These are phyloP conservation scores for Tilletia caries DNA, from an alignment of 1,284 basidiomycete genomes.

Conservation along the genomic window DNA sequence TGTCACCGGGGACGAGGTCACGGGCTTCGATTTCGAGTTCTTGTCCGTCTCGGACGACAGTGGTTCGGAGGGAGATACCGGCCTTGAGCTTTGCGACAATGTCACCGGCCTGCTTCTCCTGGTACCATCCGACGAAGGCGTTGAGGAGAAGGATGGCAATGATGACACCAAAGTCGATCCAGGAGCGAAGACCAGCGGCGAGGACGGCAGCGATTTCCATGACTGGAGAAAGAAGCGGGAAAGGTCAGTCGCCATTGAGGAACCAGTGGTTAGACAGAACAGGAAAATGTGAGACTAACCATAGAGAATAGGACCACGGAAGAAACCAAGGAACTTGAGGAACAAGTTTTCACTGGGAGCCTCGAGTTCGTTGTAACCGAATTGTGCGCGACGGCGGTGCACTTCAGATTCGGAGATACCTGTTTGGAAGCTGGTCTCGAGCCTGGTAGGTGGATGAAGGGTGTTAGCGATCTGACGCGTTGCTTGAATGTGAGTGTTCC, in stretches of 20 bases:
- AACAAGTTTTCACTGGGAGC: slow-evolving; percentile 56
- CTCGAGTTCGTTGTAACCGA: slow-evolving; percentile 56
- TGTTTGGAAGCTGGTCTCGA: slow-evolving; percentile 58
- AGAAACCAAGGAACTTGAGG: slow-evolving; percentile 58
- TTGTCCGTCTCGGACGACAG: slow-evolving; percentile 57
- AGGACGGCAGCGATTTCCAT: slow-evolving; percentile 56
- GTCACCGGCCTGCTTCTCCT: slow-evolving; percentile 61
- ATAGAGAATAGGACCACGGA: slow-evolving; percentile 55
- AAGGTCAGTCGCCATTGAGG: not conserved
- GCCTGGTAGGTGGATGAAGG: slow-evolving; percentile 39
- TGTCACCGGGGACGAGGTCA: slow-evolving; percentile 62
- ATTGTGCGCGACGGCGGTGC: slow-evolving; percentile 47
- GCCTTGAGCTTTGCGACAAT: slow-evolving; percentile 62
- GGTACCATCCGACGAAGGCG: slow-evolving; percentile 62
- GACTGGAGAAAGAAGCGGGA: slow-evolving; percentile 21
- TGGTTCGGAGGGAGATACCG: slow-evolving; percentile 60
- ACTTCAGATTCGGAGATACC: slow-evolving; percentile 58
- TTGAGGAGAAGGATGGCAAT: slow-evolving; percentile 56
- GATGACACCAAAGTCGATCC: slow-evolving; percentile 62
- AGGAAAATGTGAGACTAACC: slow-evolving; percentile 12
- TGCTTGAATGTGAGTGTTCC: not conserved
- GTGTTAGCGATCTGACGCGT: not conserved
- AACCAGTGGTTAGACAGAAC: not conserved
- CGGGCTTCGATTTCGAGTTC: slow-evolving; percentile 61
- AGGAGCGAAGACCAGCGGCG: slow-evolving; percentile 55